Base-by-base conservation (phyloP, 441 rosid genomes). In the Erodium chrysanthum region DNA sequence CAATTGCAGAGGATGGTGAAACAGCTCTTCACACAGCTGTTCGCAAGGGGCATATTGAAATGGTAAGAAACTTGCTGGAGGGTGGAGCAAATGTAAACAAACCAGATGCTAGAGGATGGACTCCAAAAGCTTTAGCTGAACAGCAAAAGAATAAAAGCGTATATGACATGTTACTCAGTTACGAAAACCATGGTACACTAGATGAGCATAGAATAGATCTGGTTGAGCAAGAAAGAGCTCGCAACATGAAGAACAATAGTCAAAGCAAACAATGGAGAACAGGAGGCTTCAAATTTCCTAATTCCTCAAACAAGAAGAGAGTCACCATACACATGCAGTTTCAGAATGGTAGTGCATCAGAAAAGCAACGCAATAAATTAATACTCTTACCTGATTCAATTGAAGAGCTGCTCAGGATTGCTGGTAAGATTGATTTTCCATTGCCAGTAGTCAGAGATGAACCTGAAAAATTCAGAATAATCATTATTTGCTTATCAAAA, bases 381-480 rank as follows among this genome's bases (percentile, higher is more conserved):
- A 85, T 91, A 59, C 44, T 89, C 70, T 84, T 94, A 74, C 99
- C 99, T 44, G 76, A 81, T 74, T 84, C 97, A 40, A 80, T 94
- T 35, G 83, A 87, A 68, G 96, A 85, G 78, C 84, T 94, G 74
- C 88, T 94, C 81, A 76, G 69, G 70, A 68, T 88, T 76, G 91
- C 94, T 60, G 88, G 99, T 94, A 88, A 86, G 96, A 71, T 71
- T 42, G 66, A 74, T 64, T 73, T 71, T 59, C 52, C 64, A 70
- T 54, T 72, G 18, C 60, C 65, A 54, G 68, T 65, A 22, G 66
- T 60, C 74, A 70, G 70, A 72, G 40, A 70, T 33, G 66, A 65
- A 79, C 73, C 75, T 76, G 71, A 64, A 64, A 64, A 54, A 68
- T 17, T 50, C 35, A 10, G 21, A 66, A 29, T 22, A 37, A 44